Conservation (phyloP, 305 asterid species). For the Euphrasia arctica region DNA sequence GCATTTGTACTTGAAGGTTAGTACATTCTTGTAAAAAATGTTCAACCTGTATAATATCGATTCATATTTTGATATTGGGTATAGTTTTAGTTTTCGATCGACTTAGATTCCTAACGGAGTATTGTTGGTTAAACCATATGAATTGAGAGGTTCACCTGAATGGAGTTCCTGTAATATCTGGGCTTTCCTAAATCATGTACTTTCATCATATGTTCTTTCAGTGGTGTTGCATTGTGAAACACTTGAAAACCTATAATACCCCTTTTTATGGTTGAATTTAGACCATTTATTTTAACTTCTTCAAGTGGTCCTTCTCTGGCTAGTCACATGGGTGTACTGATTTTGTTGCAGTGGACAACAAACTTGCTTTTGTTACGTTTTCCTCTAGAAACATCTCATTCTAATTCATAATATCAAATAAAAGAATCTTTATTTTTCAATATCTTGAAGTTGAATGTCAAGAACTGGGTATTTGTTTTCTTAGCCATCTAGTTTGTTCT, state of each 20-base stretch:
- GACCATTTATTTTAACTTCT: neutral
- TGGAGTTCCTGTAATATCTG: neutral
- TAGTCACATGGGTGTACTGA: neutral
- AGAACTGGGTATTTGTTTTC: constrained; percentile 1
- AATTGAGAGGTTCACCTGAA: neutral
- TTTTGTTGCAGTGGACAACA: neutral
- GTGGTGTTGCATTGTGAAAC: neutral
- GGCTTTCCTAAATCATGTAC: neutral
- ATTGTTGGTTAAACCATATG: constrained; percentile 9
- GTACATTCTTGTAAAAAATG: neutral
- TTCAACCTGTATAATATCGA: neutral
- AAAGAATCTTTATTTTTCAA: neutral
- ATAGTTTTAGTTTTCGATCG: neutral
- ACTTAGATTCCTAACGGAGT: constrained; percentile 3
- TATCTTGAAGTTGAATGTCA: neutral
- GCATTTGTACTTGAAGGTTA: neutral
- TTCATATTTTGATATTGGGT: neutral
- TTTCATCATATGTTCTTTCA: too few species aligned
- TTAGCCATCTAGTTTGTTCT: constrained; percentile 8
- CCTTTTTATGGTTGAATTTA: neutral
- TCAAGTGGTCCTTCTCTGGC: neutral
- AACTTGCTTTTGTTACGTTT: neutral
- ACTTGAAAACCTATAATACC: neutral
- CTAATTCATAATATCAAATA: neutral
- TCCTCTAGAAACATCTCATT: neutral